Conservation (phyloP, 2,329 filamentous ascomycete genomes). For the Fusarium secorum region DNA sequence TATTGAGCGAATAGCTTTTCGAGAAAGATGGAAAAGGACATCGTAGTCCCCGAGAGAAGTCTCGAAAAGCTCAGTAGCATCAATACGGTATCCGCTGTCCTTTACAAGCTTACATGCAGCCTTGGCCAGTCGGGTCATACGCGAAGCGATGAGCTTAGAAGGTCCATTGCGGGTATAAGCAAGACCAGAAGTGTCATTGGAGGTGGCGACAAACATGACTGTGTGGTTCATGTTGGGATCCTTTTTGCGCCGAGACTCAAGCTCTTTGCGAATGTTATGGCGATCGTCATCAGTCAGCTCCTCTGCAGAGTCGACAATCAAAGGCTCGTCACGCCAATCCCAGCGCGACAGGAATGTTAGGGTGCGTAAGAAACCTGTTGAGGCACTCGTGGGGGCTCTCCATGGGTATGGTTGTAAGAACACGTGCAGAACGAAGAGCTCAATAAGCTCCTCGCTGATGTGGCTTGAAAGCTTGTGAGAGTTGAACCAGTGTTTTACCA, state of each 20-base stretch:
- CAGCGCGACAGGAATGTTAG: slow-evolving; percentile 82
- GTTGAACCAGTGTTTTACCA: slow-evolving; percentile 90
- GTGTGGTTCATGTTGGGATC: slow-evolving; percentile 89
- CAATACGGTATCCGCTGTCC: slow-evolving; percentile 60
- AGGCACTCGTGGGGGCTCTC: slow-evolving; percentile 76
- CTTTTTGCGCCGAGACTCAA: slow-evolving; percentile 85
- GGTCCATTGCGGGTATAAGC: slow-evolving; percentile 79
- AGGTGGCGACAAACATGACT: slow-evolving; percentile 82
- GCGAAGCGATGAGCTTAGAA: slow-evolving; percentile 81
- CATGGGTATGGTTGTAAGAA: slow-evolving; percentile 88
- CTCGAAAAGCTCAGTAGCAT: slow-evolving; percentile 69
- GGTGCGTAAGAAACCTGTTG: slow-evolving; percentile 82
- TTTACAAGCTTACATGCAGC: slow-evolving; percentile 72
- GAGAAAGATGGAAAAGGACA: slow-evolving; percentile 77
- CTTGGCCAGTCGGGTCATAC: slow-evolving; percentile 83
- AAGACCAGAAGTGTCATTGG: slow-evolving; percentile 77
- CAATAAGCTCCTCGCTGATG: slow-evolving; percentile 81
- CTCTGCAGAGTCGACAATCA: slow-evolving; percentile 76
- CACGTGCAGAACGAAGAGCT: slow-evolving; percentile 78
- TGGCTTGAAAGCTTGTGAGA: slow-evolving; percentile 81
- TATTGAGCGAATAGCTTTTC: slow-evolving; percentile 58
- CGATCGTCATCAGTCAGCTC: slow-evolving; percentile 69
- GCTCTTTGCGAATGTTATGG: slow-evolving; percentile 70
- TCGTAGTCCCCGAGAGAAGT: slow-evolving; percentile 81
- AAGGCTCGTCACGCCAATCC: slow-evolving; percentile 88